Conservation (phyloP, 768 basidiomycete species). For the Suillus discolor region DNA sequence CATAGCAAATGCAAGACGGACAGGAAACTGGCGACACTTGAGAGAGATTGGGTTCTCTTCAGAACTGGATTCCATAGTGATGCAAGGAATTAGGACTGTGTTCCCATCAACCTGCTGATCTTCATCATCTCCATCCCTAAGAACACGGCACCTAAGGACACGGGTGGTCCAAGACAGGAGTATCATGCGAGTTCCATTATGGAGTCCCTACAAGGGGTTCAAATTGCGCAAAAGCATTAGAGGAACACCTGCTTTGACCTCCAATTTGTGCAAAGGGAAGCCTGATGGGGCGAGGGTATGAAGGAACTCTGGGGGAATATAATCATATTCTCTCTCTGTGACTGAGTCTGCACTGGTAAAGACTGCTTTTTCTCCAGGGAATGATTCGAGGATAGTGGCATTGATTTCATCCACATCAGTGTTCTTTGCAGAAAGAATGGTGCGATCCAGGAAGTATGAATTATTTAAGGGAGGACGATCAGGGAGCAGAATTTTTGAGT, state of each 20-base stretch:
- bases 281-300: constrained; percentile 38
- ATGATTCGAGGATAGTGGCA: constrained; percentile 21
- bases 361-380: constrained; percentile 23
- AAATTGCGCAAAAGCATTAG: constrained; percentile 50
- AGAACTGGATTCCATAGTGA: constrained; percentile 23
- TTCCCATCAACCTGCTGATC: constrained; percentile 18
- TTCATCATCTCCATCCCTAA: constrained; percentile 25
- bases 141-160: constrained; percentile 28
- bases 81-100: constrained; percentile 31
- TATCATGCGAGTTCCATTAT: constrained; percentile 38
- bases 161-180: constrained; percentile 19
- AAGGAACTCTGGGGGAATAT: constrained; percentile 41
- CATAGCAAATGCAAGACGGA: too few species aligned
- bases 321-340: constrained; percentile 22
- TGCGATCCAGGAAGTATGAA: constrained; percentile 30
- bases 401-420: constrained; percentile 37
- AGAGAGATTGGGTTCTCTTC: constrained; percentile 27
- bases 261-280: constrained; percentile 41
- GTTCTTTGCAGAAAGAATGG: constrained; percentile 35
- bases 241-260: constrained; percentile 35
- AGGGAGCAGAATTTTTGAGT: constrained; percentile 23
- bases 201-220: constrained; percentile 36
- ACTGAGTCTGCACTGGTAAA: constrained; percentile 36
- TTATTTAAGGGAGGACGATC: constrained; percentile 18
- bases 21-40: constrained; percentile 30